Base-by-base conservation (phyloP, 352 stramenopile species). In the Phytophthora sansomeana region DNA sequence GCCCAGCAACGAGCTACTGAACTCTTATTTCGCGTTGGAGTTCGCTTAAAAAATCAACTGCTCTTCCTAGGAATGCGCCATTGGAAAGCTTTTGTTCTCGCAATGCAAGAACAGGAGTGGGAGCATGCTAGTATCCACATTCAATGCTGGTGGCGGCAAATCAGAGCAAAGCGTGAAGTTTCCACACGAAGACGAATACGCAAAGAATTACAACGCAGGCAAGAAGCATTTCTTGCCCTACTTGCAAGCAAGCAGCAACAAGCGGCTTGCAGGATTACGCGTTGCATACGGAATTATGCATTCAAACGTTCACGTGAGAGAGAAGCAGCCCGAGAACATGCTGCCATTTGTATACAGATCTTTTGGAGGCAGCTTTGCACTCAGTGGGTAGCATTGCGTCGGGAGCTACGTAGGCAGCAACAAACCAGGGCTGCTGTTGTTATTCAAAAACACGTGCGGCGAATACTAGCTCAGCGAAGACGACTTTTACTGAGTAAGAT, bases 141-240 rank as follows among this genome's bases (percentile, higher is more conserved):
- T 2, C 84, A 92, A 59, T 92, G 81, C 47, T 89, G 80, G 81
- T 91, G 84, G 80, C 72, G 84, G 2, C 72, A 83, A 35, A n/a
- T 83, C 3, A 43, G 64, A 9, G 80, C 84, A 0, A 32, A 63
- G 1, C 46, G 55, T 32, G 70, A 80, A 33, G 46, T 81, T 7
- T 16, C 42, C 3, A 56, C 41, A 19, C 74, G 74, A 1, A 63
- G 66, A 51, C 57, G 58, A 19, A 52, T 91, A 6, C 68, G 67
- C 17, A 33, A 36, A 0, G 74, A 92, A 33, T n/a, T 90, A 6
- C 64, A 78, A 28, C 67, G 55, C n/a, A 77, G 80, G 2, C 81
- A 92, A 55, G 48, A 71, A 19, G 42, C 36, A 2, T 57, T 91
- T 28, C 19, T 90, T n/a, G 52, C 51, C 5, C 55, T 85, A 24